Base-by-base conservation (phyloP, 164 flowering plant genomes). In the Macadamia integrifolia region DNA sequence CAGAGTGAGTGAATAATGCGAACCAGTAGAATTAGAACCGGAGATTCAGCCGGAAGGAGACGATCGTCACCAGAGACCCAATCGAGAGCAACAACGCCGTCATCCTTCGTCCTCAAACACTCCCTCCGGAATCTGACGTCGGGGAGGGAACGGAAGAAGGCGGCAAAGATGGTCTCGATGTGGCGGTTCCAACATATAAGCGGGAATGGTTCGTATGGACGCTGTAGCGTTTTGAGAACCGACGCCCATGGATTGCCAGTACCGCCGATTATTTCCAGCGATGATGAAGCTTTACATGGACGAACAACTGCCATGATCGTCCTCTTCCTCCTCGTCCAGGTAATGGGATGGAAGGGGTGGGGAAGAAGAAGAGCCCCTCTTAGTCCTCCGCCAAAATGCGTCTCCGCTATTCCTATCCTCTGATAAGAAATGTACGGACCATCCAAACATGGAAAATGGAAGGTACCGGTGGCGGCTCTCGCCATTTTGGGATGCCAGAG, bases 91-190 rank as follows among this genome's bases (percentile, higher is more conserved):
- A 94, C 86, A 59, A 77, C 35, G 49, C 98, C 98, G 58, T 69
- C 81, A 74, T 91, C 98, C 0, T 53, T 65, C 28, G 83, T 86
- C 43, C 95, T 79, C 43, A 94, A 78, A 76, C 96, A 91, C 86
- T 90, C 89, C 0, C 98, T 82, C 44, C 85, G 85, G 74, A 78
- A 77, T 31, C 66, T 72, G 68, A 94, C 88, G 40, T 78, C 79
- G 11, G 98, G 98, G 7, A 74, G 64, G 10, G 91, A 79, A 59
- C 98, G 82, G 65, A 79, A 91, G 66, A 86, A 82, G 8, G 94
- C 66, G 32, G 98, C 95, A 72, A 88, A 90, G 58, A 94, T 88
- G 30, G 98, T 94, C 85, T 94, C 98, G 52, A 87, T 67, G 82
- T 94, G 98, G 58, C 90, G 66, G 71, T 86, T 88, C 80, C 80